phyloP scores from a whole-genome alignment of 1,284 basidiomycete species.

The Golubevia pallescens region DNA sequence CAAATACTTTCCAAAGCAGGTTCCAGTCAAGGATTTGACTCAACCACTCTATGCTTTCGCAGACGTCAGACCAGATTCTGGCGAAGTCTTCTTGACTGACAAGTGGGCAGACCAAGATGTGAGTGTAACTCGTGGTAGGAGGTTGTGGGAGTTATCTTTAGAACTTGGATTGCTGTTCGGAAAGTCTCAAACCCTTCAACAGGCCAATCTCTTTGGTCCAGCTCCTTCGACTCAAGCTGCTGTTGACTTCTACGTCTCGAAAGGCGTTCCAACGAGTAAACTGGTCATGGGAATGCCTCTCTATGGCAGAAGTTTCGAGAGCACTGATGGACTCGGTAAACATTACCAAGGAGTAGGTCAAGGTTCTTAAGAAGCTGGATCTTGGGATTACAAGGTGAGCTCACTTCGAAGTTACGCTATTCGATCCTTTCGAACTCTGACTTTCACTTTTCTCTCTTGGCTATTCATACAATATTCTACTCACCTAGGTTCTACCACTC shows the following conservation, averaged over 20 bases:
- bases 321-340: constrained; percentile 37
- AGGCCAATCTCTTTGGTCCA: constrained; percentile 38
- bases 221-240: constrained; percentile 31
- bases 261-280: constrained; percentile 40
- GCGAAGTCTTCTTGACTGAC: constrained; percentile 62
- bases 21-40: constrained; percentile 48
- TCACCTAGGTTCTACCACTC: constrained; percentile 78
- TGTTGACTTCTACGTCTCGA: constrained; percentile 28
- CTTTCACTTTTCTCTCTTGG: too few relatives aligned
- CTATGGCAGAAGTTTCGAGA: constrained; percentile 56
- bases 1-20: constrained; percentile 48
- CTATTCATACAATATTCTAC: too few relatives aligned
- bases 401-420: too few relatives aligned
- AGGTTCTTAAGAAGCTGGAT: constrained; percentile 46
- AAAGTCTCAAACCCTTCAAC: too few relatives aligned
- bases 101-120: constrained; percentile 65
- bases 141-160: too few relatives aligned
- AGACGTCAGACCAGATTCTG: constrained; percentile 58
- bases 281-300: constrained; percentile 56
- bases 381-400: constrained; percentile 40
- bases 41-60: constrained; percentile 65
- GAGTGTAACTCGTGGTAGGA: too few relatives aligned
- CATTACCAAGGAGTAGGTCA: constrained; percentile 38
- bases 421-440: too few relatives aligned
- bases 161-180: too few relatives aligned